phyloP scores from a whole-genome alignment of 495 filamentous ascomycete genomes.

The Annulohypoxylon stygium region DNA sequence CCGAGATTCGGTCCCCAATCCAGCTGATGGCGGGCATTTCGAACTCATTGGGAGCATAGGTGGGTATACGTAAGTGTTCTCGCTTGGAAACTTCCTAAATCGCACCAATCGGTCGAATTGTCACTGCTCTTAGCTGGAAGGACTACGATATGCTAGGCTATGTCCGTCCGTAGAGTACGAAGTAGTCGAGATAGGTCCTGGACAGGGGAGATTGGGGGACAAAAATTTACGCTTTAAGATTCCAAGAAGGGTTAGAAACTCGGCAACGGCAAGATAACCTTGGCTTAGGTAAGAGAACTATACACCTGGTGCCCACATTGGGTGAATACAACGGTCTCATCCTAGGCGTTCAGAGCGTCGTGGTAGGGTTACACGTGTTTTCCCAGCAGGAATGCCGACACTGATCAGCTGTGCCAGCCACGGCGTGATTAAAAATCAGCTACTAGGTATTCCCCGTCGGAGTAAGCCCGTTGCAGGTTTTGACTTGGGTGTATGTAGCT shows the following conservation, averaged over 20 bases:
- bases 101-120: constrained; percentile 31
- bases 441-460: neutral
- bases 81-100: neutral
- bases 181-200: constrained; percentile 6
- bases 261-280: neutral
- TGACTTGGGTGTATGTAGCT: constrained; percentile 1
- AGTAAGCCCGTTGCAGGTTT: constrained; percentile 1
- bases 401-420: constrained; percentile 12
- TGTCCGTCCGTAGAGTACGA: neutral
- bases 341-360: neutral
- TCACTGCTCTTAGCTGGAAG: constrained; percentile 14
- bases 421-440: neutral
- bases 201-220: neutral
- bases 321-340: constrained; percentile 8
- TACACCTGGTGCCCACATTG: constrained; percentile 1
- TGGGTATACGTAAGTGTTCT: constrained; percentile 6
- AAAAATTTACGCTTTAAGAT: constrained; percentile 11
- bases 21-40: constrained; percentile 2
- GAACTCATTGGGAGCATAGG: neutral
- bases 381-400: neutral
- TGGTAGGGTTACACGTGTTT: constrained; percentile 1
- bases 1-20: constrained; percentile 5
- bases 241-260: constrained; percentile 3
- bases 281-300: constrained; percentile 10
- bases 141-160: constrained; percentile 11